phyloP scores from a whole-genome alignment of 495 filamentous ascomycete species.

The Aspergillus hancockii region DNA sequence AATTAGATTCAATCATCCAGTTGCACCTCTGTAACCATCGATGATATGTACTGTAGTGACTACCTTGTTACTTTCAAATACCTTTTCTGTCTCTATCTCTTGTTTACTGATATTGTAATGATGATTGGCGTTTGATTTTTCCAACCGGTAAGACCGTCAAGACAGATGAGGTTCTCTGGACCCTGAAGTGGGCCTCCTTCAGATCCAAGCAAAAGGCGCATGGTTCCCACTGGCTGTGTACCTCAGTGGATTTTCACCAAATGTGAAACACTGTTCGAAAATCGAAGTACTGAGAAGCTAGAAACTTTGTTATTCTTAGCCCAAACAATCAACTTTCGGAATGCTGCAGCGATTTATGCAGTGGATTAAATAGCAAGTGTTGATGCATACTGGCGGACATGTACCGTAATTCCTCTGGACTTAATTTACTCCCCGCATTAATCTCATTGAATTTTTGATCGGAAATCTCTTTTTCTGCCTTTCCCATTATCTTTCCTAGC shows the following conservation, averaged over 20 bases:
- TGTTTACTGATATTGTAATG: no score
- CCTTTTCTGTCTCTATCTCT: no score
- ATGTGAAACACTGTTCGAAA: neutral
- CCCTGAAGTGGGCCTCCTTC: neutral
- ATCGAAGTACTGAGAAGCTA: neutral
- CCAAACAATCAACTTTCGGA: no score
- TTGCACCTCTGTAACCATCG: no score
- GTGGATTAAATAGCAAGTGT: no score
- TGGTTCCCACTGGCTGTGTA: neutral
- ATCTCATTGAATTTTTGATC: neutral
- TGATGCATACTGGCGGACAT: no score
- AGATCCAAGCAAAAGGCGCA: neutral
- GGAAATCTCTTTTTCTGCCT: neutral
- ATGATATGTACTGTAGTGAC: no score
- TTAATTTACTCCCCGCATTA: constrained; percentile 2
- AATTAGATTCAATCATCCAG: no score
- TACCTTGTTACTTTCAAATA: no score
- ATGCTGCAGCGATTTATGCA: no score
- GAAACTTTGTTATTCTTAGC: constrained; percentile 1
- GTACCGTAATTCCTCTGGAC: neutral
- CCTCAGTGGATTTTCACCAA: neutral
- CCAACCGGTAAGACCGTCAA: no score
- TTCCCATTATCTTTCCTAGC: neutral
- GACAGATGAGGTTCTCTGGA: neutral
- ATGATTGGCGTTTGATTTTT: no score